phyloP scores from a whole-genome alignment of 176 grass and related monocot genomes.

The Oryza australiensis region DNA sequence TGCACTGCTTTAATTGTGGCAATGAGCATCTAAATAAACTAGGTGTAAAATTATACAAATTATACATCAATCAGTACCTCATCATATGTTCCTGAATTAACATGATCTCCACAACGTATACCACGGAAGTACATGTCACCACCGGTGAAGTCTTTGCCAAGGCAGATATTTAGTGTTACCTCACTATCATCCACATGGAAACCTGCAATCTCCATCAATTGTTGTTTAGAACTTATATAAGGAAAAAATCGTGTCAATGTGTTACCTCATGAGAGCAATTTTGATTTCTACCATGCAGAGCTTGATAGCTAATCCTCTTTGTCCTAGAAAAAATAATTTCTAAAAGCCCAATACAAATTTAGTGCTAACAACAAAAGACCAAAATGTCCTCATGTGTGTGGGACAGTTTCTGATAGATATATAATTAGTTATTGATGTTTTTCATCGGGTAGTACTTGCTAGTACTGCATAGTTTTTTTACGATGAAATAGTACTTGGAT shows the following conservation, averaged over 20 bases:
- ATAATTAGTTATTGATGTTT: no score
- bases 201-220: slow-evolving; percentile 34
- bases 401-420: no score
- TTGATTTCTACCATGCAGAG: no score
- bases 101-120: slow-evolving; percentile 57
- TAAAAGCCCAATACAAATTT: no score
- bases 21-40: neutral
- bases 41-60: neutral
- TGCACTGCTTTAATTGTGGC: neutral
- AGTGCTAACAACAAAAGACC: no score
- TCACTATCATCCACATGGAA: slow-evolving; percentile 61
- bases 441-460: no score
- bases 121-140: slow-evolving; percentile 70
- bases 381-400: no score
- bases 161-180: slow-evolving; percentile 63
- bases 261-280: no score
- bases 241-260: neutral
- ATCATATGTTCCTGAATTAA: slow-evolving; percentile 32
- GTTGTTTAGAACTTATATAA: neutral
- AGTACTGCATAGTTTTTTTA: no score
- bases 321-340: no score
- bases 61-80: slow-evolving; percentile 45
- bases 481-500: no score
- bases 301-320: no score
- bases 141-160: slow-evolving; percentile 64